Base-by-base conservation (phyloP, 805 yeast species). In the Candida sanyiensis region DNA sequence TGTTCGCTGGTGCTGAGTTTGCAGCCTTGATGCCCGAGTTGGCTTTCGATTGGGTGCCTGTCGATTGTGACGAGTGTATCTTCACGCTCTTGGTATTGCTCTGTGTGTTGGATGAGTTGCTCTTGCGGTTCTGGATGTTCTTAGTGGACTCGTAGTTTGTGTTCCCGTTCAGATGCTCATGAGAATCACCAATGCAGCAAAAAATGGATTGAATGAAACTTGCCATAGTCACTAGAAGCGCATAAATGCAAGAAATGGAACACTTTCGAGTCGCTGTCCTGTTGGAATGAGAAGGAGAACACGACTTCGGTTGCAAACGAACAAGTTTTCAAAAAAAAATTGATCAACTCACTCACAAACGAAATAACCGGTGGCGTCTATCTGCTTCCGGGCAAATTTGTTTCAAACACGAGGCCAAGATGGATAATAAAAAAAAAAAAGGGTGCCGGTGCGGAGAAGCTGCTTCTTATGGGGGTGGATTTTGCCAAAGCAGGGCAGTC, bases 141-240 rank as follows among this genome's bases (percentile, higher is more conserved):
- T 47, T 38, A 27, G 46, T 49, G 24, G 42, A 36, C 35, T 35
- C 43, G 38, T 39, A 44, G 39, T 38, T 43, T 39, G 43, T 40
- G 37, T 45, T 45, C 41, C 37, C 38, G 32, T 30, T 35, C 46
- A 45, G 37, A 28, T 42, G 46, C 35, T 48, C 43, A 20, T 45
- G 43, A 35, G 51, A 45, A 19, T 47, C 51, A 31, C 56, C 50
- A 35, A 58, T 46, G 44, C 64, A 59, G 47, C 66, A 62, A 44
- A 62, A 50, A 39, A 60, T 42, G 25, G 64, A 56, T 25, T 64
- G 52, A 33, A 61, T 47, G 44, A 63, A 53, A 34, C 45, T 50
- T 44, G 65, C 66, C 69, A 64, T 64, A 33, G 23, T 40, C 29
- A 23, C 34, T 22, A 21, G 17, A 5, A 31, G 17, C 25, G 13